Evolutionary conservation across 2,329 filamentous ascomycete genomes (phyloP).

Genomic region (Lizonia empirigonia): DNA sequence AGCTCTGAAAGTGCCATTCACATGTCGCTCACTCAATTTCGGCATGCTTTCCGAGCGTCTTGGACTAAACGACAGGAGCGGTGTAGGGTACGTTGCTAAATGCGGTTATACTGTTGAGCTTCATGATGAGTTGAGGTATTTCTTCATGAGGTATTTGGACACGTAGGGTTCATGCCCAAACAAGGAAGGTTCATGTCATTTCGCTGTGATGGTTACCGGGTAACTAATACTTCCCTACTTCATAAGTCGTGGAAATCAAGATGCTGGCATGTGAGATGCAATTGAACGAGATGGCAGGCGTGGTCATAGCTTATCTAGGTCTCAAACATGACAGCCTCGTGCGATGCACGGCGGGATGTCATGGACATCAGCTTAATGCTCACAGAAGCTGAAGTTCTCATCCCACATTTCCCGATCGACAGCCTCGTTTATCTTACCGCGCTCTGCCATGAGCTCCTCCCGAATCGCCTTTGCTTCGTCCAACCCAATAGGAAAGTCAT

Average conservation of each 20-base stretch:
- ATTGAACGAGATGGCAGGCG: neutral
- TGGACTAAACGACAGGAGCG: neutral
- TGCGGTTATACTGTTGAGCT: neutral
- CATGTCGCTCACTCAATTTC: neutral
- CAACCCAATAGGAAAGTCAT: conserved; percentile 20
- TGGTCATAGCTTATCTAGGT: neutral
- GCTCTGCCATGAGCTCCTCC: conserved; percentile 22
- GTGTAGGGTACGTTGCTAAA: conserved; percentile 11
- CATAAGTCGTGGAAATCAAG: neutral
- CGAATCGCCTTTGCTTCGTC: conserved; percentile 23
- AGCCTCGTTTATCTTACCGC: conserved; percentile 9
- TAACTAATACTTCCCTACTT: neutral
- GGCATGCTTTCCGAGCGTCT: conserved; percentile 10
- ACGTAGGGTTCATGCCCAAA: neutral
- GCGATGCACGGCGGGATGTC: too few species aligned
- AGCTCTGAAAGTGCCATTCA: neutral
- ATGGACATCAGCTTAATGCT: conserved; percentile 15
- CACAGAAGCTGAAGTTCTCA: conserved; percentile 22
- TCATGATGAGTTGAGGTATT: neutral
- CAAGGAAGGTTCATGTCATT: conserved; percentile 5
- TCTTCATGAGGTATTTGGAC: neutral
- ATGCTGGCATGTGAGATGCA: neutral
- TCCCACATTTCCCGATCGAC: conserved; percentile 6
- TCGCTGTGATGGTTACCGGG: too few species aligned
- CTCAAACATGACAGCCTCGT: too few species aligned